Conservation (phyloP, 2,329 filamentous ascomycete genomes). For the Cercospora canescens region DNA sequence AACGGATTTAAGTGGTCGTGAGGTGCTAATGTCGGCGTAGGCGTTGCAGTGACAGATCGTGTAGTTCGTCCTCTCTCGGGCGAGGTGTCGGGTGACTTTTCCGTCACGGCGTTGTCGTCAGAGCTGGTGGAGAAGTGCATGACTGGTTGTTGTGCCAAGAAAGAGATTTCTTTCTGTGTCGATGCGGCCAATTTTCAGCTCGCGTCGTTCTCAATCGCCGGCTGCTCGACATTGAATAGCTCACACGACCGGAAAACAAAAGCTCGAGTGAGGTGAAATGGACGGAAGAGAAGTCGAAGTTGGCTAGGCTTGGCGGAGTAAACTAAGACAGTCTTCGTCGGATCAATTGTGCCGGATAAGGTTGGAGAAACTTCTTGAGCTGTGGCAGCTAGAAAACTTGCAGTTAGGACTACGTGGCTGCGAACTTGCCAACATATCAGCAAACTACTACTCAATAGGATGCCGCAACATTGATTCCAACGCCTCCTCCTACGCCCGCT, state of each 20-base stretch:
- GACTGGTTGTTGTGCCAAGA: background rate
- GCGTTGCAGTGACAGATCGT: background rate
- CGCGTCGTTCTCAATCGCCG: background rate
- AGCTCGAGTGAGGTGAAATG: background rate
- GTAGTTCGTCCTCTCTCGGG: background rate
- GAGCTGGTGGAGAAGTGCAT: conserved; percentile 1
- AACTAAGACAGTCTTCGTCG: background rate
- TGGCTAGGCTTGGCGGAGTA: background rate
- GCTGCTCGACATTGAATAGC: background rate
- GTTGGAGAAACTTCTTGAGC: background rate
- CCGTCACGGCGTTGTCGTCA: background rate
- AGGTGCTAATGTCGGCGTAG: background rate
- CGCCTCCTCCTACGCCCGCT: background rate
- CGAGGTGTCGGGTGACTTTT: background rate
- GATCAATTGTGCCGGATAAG: conserved; percentile 1
- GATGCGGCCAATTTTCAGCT: background rate
- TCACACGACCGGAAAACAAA: background rate
- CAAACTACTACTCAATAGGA: background rate
- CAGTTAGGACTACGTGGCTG: background rate
- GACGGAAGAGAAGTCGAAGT: background rate
- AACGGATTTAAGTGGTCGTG: background rate
- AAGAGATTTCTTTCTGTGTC: background rate
- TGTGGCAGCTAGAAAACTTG: background rate
- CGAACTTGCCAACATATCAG: background rate
- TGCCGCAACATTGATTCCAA: background rate